Conservation (phyloP, 495 filamentous ascomycete species). For the Penicillium cataractarum region DNA sequence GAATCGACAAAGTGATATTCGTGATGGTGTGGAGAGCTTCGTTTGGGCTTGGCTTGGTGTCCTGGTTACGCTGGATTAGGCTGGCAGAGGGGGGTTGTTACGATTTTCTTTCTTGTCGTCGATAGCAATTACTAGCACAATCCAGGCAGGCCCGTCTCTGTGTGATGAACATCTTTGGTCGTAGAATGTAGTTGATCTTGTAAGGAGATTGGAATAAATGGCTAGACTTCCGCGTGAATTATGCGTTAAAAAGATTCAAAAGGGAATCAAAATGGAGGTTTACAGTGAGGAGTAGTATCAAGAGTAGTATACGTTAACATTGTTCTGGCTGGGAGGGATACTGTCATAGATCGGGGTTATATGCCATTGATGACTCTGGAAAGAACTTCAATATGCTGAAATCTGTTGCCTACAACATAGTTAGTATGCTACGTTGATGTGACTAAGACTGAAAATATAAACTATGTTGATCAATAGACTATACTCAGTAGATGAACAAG, state of each 20-base stretch:
- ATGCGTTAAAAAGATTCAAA: no score
- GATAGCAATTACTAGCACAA: conserved; percentile 24
- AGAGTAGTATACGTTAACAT: no score
- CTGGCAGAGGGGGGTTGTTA: conserved; percentile 10
- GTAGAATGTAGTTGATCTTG: background rate
- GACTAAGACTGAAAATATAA: background rate
- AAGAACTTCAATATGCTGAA: no score
- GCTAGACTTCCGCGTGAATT: no score
- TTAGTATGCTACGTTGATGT: background rate
- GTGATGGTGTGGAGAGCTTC: background rate
- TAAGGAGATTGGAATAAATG: no score
- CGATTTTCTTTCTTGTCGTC: conserved; percentile 26
- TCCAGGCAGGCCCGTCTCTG: conserved; percentile 28
- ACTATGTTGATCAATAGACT: background rate
- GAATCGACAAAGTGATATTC: background rate
- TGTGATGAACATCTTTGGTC: background rate
- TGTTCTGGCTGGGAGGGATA: no score
- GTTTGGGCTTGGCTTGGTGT: background rate
- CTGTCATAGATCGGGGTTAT: no score
- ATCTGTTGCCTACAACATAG: no score
- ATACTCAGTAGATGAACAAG: no score
- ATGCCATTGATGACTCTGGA: no score
- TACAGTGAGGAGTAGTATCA: no score
- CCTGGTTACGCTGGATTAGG: background rate
- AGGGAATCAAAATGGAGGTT: no score